These are phyloP conservation scores for Phytopythium aichiense DNA, from an alignment of 352 stramenopile genomes.

Conservation along the genomic window DNA sequence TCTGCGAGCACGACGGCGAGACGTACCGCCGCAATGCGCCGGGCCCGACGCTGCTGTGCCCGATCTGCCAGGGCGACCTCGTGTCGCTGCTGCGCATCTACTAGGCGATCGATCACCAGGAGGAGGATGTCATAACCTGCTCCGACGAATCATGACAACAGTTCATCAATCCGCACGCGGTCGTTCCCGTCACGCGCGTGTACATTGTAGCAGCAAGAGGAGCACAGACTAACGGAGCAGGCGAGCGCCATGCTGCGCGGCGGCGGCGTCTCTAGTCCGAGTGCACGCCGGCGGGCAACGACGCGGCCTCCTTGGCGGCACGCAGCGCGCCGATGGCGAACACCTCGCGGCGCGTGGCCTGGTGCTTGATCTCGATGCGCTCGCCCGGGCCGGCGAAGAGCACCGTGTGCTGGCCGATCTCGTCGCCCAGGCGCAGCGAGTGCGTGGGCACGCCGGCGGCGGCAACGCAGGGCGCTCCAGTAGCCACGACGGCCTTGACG, in stretches of 20 bases:
- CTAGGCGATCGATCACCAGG: neutral
- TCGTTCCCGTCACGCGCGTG: neutral
- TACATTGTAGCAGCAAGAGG: neutral
- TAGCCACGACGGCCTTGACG: constrained; percentile 57
- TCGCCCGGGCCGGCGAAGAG: constrained; percentile 75
- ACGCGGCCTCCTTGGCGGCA: constrained; percentile 49
- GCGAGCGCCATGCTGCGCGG: neutral
- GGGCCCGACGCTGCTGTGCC: constrained; percentile 49
- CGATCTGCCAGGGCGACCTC: constrained; percentile 79
- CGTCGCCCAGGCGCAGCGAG: constrained; percentile 74
- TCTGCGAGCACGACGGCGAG: constrained; percentile 79
- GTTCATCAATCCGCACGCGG: too few relatives aligned
- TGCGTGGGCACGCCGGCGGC: constrained; percentile 45
- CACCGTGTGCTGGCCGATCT: constrained; percentile 81
- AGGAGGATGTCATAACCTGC: neutral
- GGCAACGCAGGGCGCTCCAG: constrained; percentile 50
- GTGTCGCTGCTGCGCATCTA: constrained; percentile 50
- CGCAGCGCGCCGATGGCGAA: constrained; percentile 78
- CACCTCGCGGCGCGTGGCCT: constrained; percentile 72
- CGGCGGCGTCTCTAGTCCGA: constrained; percentile 31
- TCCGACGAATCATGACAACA: too few relatives aligned
- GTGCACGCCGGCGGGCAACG: constrained; percentile 51
- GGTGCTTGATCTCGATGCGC: constrained; percentile 83
- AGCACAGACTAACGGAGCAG: neutral
- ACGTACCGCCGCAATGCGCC: constrained; percentile 50